Evolutionary conservation across 2,329 filamentous ascomycete genomes (phyloP).

Genomic region (Aspergillus sp.): DNA sequence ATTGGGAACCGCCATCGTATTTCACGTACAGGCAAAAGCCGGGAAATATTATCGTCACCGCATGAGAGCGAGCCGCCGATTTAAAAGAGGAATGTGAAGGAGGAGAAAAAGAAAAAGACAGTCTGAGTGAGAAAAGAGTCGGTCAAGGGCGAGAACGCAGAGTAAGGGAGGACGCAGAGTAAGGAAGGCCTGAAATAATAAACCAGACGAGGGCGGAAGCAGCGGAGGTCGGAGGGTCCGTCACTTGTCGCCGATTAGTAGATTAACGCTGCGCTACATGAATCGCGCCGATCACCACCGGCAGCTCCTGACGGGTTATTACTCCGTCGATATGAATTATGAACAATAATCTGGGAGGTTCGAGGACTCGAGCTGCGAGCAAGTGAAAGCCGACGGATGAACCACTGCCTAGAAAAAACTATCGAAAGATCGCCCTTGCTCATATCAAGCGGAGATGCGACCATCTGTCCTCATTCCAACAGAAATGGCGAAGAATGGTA

Average conservation of each 20-base stretch:
- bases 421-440: conserved; percentile 1
- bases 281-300: neutral
- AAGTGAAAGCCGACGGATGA: neutral
- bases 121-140: neutral
- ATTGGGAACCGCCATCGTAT: conserved; percentile 22
- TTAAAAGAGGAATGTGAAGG: conserved; percentile 4
- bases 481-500: neutral
- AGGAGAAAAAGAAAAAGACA: conserved; percentile 4
- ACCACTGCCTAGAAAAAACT: neutral
- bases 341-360: neutral
- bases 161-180: neutral
- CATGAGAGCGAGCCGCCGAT: conserved; percentile 14
- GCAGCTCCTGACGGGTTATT: neutral
- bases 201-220: neutral
- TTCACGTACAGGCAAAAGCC: conserved; percentile 14
- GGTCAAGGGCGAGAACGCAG: neutral
- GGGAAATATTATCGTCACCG: conserved; percentile 11
- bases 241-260: neutral
- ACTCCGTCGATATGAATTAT: no score
- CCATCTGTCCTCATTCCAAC: neutral
- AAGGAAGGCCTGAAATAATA: neutral
- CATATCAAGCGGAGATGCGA: neutral
- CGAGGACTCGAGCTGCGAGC: neutral
- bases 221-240: neutral
- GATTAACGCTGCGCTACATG: neutral